These are phyloP conservation scores for Tetramitus jugosus DNA, from an alignment of 208 protist genomes.

Conservation along the genomic window DNA sequence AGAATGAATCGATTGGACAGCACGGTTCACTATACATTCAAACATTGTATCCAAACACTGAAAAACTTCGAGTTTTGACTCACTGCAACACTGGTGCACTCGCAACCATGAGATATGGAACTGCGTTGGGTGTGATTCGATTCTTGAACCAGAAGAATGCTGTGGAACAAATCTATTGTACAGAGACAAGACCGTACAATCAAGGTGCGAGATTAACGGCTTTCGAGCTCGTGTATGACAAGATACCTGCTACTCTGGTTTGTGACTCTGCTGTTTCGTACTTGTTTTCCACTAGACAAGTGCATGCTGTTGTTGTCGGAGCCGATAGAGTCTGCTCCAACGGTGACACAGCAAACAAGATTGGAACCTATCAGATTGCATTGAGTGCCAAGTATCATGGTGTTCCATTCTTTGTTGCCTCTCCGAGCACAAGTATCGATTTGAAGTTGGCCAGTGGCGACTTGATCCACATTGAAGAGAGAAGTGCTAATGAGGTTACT, in stretches of 20 bases:
- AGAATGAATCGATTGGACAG: constrained; percentile 78
- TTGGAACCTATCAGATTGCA: constrained; percentile 85
- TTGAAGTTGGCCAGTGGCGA: constrained; percentile 58
- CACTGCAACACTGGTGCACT: constrained; percentile 88
- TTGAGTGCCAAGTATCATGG: constrained; percentile 72
- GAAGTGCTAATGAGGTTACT: constrained; percentile 73
- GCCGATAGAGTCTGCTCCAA: constrained; percentile 84
- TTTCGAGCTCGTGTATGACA: constrained; percentile 83
- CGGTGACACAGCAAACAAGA: constrained; percentile 89
- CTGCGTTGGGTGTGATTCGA: constrained; percentile 80
- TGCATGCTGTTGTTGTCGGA: constrained; percentile 79
- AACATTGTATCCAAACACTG: constrained; percentile 19
- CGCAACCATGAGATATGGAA: constrained; percentile 78
- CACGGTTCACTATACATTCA: constrained; percentile 67
- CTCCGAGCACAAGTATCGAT: constrained; percentile 77
- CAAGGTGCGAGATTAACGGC: constrained; percentile 82
- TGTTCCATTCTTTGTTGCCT: constrained; percentile 80
- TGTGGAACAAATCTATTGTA: constrained; percentile 75
- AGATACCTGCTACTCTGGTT: constrained; percentile 78
- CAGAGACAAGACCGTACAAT: constrained; percentile 88
- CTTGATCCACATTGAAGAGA: constrained; percentile 80
- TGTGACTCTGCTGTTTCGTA: constrained; percentile 72
- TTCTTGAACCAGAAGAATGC: constrained; percentile 61
- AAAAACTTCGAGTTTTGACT: constrained; percentile 66
- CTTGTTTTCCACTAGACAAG: constrained; percentile 49